Percentiles rank a stretch among this genome's conserved stretches.
These are phyloP conservation scores for Pyricularia grisea DNA, from an alignment of 2,329 filamentous ascomycete species.

Conservation along the genomic window DNA sequence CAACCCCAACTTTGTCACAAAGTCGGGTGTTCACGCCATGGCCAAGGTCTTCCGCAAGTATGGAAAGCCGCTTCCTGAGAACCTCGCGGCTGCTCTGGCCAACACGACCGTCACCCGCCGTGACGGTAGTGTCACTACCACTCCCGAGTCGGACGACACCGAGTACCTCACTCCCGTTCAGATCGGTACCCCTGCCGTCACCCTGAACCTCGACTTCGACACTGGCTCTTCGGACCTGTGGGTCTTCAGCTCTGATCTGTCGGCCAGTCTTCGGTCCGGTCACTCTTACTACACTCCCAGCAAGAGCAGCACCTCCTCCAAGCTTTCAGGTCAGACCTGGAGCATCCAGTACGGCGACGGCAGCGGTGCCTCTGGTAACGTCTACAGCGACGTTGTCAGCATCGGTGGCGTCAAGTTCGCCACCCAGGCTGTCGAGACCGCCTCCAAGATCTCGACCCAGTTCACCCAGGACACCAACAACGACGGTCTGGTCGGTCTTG, in stretches of 20 bases:
- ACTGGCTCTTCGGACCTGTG: slow-evolving; percentile 24
- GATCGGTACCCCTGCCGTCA: slow-evolving; percentile 25
- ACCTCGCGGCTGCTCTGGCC: slow-evolving; percentile 17
- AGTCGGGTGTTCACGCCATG: slow-evolving; percentile 23
- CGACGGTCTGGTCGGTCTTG: slow-evolving; percentile 18
- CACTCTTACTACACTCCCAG: slow-evolving; percentile 20
- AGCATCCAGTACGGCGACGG: slow-evolving; percentile 22
- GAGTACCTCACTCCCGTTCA: slow-evolving; percentile 30
- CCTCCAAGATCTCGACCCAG: slow-evolving; percentile 15
- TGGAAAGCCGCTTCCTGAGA: slow-evolving; percentile 20
- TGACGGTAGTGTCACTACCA: slow-evolving; percentile 19
- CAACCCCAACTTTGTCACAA: slow-evolving; percentile 22
- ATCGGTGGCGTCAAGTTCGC: slow-evolving; percentile 18
- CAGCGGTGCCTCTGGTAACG: slow-evolving; percentile 19
- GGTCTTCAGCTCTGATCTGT: slow-evolving; percentile 22
- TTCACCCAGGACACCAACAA: slow-evolving; percentile 15
- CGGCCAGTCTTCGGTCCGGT: slow-evolving; percentile 12
- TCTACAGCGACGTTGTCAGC: slow-evolving; percentile 21
- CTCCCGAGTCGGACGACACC: slow-evolving; percentile 19
- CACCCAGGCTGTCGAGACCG: slow-evolving; percentile 21
- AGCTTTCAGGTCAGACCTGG: slow-evolving; percentile 18
- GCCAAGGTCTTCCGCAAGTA: slow-evolving; percentile 29
- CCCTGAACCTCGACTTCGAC: slow-evolving; percentile 21
- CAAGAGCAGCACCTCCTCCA: slow-evolving; percentile 18
- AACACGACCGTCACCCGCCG: slow-evolving; percentile 14